Evolutionary conservation across 257 asterid genomes (phyloP).

Genomic region (Scutellaria minor): DNA sequence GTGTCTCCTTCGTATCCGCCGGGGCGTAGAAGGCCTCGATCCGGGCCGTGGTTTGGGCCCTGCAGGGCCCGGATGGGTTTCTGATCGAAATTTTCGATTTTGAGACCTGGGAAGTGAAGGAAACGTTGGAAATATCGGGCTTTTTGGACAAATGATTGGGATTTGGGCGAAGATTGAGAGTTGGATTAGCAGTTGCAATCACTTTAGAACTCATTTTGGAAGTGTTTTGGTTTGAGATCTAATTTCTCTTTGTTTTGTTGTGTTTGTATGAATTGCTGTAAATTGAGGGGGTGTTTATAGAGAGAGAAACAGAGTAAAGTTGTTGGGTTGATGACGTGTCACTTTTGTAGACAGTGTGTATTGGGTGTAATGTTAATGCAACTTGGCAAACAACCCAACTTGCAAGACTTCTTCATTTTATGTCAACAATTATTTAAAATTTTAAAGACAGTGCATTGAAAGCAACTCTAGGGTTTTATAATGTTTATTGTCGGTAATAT

Average conservation of each 20-base stretch:
- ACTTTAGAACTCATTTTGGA: slow-evolving; percentile 36
- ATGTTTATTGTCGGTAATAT: too few species aligned
- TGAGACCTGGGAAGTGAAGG: slow-evolving; percentile 21
- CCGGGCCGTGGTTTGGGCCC: slow-evolving; percentile 35
- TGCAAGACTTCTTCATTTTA: too few species aligned
- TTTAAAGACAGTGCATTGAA: too few species aligned
- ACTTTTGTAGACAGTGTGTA: too few species aligned
- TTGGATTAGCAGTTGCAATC: slow-evolving; percentile 32
- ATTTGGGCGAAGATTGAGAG: slow-evolving; percentile 18
- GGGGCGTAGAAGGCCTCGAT: slow-evolving; percentile 36
- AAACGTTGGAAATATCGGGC: not conserved
- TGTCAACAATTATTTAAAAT: too few species aligned
- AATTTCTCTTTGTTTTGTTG: not conserved
- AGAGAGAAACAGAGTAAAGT: too few species aligned
- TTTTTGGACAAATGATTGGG: not conserved
- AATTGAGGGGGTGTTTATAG: slow-evolving; percentile 1
- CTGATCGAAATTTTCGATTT: slow-evolving; percentile 25
- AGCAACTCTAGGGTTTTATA: too few species aligned
- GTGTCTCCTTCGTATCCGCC: slow-evolving; percentile 39
- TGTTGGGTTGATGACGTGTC: too few species aligned
- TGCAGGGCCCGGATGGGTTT: slow-evolving; percentile 6
- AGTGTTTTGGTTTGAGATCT: too few species aligned
- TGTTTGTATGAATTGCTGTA: not conserved
- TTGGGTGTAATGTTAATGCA: too few species aligned
- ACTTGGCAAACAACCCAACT: too few species aligned